phyloP scores from a whole-genome alignment of 2,329 filamentous ascomycete species.

The Alternaria solani region DNA sequence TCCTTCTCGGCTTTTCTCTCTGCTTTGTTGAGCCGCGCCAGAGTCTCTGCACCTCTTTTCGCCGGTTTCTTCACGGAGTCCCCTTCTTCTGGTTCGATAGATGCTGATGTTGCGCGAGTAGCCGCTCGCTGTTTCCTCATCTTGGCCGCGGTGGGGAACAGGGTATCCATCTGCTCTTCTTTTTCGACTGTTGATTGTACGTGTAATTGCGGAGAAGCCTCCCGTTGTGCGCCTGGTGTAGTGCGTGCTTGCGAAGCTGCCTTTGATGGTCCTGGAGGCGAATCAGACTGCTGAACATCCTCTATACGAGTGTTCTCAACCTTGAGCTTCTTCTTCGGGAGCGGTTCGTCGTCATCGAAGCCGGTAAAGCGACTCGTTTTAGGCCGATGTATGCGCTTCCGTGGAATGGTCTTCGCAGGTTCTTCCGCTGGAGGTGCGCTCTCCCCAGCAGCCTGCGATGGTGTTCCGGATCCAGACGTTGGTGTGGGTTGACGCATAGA shows the following conservation, averaged over 20 bases:
- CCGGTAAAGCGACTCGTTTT: slow-evolving; percentile 70
- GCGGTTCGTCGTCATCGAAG: slow-evolving; percentile 67
- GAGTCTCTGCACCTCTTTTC: slow-evolving; percentile 50
- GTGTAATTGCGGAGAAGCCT: slow-evolving; percentile 39
- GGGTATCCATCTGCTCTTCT: slow-evolving; percentile 70
- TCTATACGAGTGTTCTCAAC: slow-evolving; percentile 38
- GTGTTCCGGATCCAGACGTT: slow-evolving; percentile 23
- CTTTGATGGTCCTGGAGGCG: slow-evolving; percentile 2
- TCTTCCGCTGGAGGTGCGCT: slow-evolving; percentile 27
- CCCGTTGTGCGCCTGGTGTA: slow-evolving; percentile 31
- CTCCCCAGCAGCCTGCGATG: slow-evolving; percentile 30
- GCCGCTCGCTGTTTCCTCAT: slow-evolving; percentile 75
- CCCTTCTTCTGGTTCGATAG: slow-evolving; percentile 50
- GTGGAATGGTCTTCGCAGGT: slow-evolving; percentile 33
- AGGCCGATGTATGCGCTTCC: slow-evolving; percentile 47
- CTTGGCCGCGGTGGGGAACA: slow-evolving; percentile 78
- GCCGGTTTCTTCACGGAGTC: slow-evolving; percentile 36
- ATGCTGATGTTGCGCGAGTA: slow-evolving; percentile 38
- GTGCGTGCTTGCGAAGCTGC: slow-evolving; percentile 23
- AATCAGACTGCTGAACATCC: slow-evolving; percentile 30
- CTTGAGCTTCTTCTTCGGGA: slow-evolving; percentile 38
- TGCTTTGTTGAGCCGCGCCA: slow-evolving; percentile 45
- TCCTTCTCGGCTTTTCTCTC: slow-evolving; percentile 62
- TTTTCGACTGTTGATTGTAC: slow-evolving; percentile 50
- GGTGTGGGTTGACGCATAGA: slow-evolving; percentile 28